Conservation (phyloP, 2,329 filamentous ascomycete genomes). For the Epicoccum sorghinum region DNA sequence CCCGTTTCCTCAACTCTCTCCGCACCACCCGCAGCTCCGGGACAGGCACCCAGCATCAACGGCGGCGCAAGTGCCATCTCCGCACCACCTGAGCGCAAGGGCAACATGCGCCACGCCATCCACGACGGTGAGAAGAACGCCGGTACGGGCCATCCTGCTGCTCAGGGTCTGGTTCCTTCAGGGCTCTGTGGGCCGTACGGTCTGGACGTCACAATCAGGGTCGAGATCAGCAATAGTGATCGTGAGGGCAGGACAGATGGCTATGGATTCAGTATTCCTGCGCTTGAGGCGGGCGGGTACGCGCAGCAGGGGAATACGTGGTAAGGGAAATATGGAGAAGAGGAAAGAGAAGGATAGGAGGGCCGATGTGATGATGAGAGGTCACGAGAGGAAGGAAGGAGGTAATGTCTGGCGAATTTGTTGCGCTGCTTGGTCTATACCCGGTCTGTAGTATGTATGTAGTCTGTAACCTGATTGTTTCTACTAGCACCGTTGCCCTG, state of each 20-base stretch:
- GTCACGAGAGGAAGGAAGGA: not conserved
- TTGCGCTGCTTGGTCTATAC: not conserved
- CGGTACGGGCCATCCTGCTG: constrained; percentile 78
- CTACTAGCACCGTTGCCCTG: no score
- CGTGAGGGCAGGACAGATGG: constrained; percentile 54
- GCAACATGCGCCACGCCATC: constrained; percentile 67
- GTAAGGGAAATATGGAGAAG: constrained; percentile 5
- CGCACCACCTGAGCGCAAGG: constrained; percentile 55
- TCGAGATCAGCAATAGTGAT: constrained; percentile 55
- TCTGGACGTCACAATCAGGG: constrained; percentile 55
- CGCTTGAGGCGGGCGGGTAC: constrained; percentile 35
- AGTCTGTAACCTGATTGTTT: not conserved
- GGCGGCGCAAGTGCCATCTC: constrained; percentile 36
- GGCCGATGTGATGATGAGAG: not conserved
- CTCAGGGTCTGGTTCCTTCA: constrained; percentile 52
- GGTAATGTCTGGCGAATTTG: not conserved
- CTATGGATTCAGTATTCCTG: constrained; percentile 58
- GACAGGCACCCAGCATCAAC: constrained; percentile 33
- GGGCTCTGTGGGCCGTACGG: constrained; percentile 53
- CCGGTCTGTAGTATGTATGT: not conserved
- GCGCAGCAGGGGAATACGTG: constrained; percentile 23
- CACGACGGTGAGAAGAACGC: constrained; percentile 78
- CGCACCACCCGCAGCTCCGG: constrained; percentile 26
- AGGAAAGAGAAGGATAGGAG: not conserved
- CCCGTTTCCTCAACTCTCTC: constrained; percentile 28